Conservation (phyloP, 1,139 yeast species). For the Scheffersomyces titani region DNA sequence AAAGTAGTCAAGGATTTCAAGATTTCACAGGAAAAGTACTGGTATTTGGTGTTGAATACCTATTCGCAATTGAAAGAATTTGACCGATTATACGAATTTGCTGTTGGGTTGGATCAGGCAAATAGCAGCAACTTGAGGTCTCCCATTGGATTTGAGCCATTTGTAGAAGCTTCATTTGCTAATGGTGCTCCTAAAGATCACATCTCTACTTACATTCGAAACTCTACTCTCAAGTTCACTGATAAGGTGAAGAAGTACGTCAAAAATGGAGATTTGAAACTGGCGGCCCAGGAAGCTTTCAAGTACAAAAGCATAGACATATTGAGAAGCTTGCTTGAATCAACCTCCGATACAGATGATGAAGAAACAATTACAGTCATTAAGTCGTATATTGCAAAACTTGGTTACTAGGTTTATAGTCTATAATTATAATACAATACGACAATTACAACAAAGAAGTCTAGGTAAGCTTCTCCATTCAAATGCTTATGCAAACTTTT, state of each 20-base stretch:
- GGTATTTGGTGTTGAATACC: slow-evolving; percentile 61
- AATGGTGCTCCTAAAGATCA: slow-evolving; percentile 49
- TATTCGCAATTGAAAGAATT: slow-evolving; percentile 56
- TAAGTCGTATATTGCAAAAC: slow-evolving; percentile 26
- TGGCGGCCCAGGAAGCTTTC: slow-evolving; percentile 64
- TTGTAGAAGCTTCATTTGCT: slow-evolving; percentile 54
- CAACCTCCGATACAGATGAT: slow-evolving; percentile 19
- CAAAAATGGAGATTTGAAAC: slow-evolving; percentile 51
- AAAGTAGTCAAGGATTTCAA: slow-evolving; percentile 63
- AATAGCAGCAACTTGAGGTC: slow-evolving; percentile 45
- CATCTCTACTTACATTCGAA: slow-evolving; percentile 36
- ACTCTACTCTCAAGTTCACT: slow-evolving; percentile 32
- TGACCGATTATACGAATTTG: slow-evolving; percentile 58
- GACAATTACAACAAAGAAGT: neutral
- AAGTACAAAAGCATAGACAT: slow-evolving; percentile 52
- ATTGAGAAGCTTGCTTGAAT: slow-evolving; percentile 35
- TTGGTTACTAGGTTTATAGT: slow-evolving; percentile 24
- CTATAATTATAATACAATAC: neutral
- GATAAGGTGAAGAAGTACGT: slow-evolving; percentile 53
- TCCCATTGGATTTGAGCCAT: slow-evolving; percentile 73
- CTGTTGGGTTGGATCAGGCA: slow-evolving; percentile 25
- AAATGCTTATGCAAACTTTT: neutral
- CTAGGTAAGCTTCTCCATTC: neutral
- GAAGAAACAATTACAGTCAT: slow-evolving; percentile 23
- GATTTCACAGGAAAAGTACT: slow-evolving; percentile 61